Conservation (phyloP, 129 eudicot species). For the Chrysanthemum seticuspe region DNA sequence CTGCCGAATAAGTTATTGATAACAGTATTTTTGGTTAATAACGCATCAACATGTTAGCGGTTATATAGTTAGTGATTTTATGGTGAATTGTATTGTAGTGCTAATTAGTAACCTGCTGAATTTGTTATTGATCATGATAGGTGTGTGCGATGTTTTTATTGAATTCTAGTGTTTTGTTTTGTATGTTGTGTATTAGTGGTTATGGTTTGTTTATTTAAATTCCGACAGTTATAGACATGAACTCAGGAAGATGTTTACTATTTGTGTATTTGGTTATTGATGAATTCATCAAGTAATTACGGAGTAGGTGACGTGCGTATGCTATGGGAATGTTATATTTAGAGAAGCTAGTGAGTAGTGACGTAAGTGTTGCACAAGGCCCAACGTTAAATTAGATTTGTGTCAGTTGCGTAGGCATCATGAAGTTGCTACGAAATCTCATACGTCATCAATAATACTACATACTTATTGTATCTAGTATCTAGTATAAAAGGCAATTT, state of each 20-base stretch:
- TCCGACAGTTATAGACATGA: slow-evolving; percentile 4
- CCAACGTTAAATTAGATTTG: not conserved
- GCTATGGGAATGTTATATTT: not conserved
- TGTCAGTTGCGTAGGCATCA: too few species aligned
- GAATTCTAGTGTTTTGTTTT: not conserved
- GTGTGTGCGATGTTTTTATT: not conserved
- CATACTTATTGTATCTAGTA: slow-evolving; percentile 10
- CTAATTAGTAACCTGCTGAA: not conserved
- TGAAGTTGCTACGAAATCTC: too few species aligned
- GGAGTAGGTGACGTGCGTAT: slow-evolving; percentile 6
- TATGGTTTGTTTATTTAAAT: not conserved
- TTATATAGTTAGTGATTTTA: not conserved
- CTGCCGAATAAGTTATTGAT: too few species aligned
- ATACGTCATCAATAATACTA: not conserved
- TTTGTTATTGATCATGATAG: not conserved
- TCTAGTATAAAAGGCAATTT: slow-evolving; percentile 1
- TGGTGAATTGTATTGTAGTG: not conserved
- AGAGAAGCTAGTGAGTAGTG: slow-evolving; percentile 11
- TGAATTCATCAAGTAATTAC: not conserved
- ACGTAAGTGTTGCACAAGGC: slow-evolving; percentile 2
- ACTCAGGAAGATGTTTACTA: not conserved
- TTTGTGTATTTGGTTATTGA: slow-evolving; percentile 11
- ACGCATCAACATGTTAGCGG: not conserved
- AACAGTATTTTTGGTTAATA: not conserved
- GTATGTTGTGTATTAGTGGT: not conserved